Evolutionary conservation across 805 yeast species (phyloP).

Genomic region (Ogataea henricii): DNA sequence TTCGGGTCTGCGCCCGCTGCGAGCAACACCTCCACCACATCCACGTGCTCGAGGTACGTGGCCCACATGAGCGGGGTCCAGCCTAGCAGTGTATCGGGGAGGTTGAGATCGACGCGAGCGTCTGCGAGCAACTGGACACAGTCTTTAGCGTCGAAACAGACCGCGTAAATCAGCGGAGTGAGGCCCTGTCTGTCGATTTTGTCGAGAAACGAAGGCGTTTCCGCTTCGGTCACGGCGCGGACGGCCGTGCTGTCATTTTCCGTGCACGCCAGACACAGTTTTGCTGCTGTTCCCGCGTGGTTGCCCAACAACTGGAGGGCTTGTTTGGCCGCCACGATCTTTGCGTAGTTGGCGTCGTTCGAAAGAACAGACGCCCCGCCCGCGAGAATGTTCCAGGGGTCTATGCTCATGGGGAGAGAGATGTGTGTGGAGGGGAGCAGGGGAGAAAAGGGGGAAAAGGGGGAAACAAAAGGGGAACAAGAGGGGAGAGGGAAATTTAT

Average conservation of each 20-base stretch:
- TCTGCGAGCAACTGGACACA: slow-evolving; percentile 50
- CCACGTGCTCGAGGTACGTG: slow-evolving; percentile 57
- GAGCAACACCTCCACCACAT: slow-evolving; percentile 57
- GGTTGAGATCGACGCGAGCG: slow-evolving; percentile 50
- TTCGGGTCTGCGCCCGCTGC: slow-evolving; percentile 66
- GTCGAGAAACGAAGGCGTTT: slow-evolving; percentile 25
- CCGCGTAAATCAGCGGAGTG: slow-evolving; percentile 52
- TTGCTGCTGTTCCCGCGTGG: slow-evolving; percentile 34
- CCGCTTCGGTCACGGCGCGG: slow-evolving; percentile 22
- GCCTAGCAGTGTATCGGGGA: slow-evolving; percentile 49
- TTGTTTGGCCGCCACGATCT: slow-evolving; percentile 40
- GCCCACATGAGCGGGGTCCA: slow-evolving; percentile 90
- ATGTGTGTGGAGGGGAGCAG: not conserved
- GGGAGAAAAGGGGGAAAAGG: not conserved
- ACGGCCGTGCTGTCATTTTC: slow-evolving; percentile 35
- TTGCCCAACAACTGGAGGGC: slow-evolving; percentile 34
- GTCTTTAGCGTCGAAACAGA: slow-evolving; percentile 52
- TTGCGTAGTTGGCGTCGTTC: slow-evolving; percentile 34
- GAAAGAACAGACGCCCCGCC: slow-evolving; percentile 21
- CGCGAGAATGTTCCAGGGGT: slow-evolving; percentile 37
- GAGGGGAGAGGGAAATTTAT: not conserved
- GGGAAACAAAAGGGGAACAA: not conserved
- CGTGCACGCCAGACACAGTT: slow-evolving; percentile 41
- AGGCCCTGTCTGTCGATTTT: slow-evolving; percentile 43
- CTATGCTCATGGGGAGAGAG: slow-evolving; percentile 20